Evolutionary conservation across 2,329 filamentous ascomycete species (phyloP).

Genomic region (Celoporthe dispersa): DNA sequence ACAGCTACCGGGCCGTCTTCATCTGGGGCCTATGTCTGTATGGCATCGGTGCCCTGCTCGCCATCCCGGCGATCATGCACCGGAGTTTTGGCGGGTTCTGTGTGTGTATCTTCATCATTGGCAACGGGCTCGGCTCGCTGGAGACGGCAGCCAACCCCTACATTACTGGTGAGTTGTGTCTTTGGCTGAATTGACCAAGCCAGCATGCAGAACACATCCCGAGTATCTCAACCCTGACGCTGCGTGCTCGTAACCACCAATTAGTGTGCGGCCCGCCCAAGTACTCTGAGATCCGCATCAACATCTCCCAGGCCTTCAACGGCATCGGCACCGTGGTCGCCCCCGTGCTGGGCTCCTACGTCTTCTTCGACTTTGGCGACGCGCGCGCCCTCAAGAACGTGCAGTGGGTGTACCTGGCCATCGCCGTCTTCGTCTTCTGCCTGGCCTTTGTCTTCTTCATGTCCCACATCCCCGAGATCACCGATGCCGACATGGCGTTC

Average conservation of each 20-base stretch:
- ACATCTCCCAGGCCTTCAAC: constrained; percentile 78
- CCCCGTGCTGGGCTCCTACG: constrained; percentile 72
- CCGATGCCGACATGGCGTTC: constrained; percentile 68
- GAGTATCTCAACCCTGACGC: background rate
- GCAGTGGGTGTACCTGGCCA: constrained; percentile 77
- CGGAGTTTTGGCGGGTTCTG: constrained; percentile 77
- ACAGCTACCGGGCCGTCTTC: constrained; percentile 68
- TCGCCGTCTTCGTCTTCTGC: constrained; percentile 71
- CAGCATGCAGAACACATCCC: too few relatives aligned
- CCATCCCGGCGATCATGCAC: constrained; percentile 60
- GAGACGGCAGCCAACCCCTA: constrained; percentile 81
- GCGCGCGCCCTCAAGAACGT: constrained; percentile 66
- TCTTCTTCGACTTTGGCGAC: constrained; percentile 70
- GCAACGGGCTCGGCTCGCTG: constrained; percentile 72
- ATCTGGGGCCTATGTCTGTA: constrained; percentile 71
- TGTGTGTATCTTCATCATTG: constrained; percentile 73
- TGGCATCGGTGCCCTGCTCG: constrained; percentile 62
- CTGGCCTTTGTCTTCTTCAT: constrained; percentile 71
- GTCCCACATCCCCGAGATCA: constrained; percentile 72
- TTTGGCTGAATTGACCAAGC: background rate
- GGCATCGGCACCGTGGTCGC: constrained; percentile 75
- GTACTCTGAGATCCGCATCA: constrained; percentile 75
- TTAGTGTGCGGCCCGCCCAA: constrained; percentile 62
- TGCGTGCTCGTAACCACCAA: background rate
- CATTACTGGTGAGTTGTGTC: constrained; percentile 54